phyloP scores from a whole-genome alignment of 352 stramenopile genomes.

The Phytophthora sansomeana region DNA sequence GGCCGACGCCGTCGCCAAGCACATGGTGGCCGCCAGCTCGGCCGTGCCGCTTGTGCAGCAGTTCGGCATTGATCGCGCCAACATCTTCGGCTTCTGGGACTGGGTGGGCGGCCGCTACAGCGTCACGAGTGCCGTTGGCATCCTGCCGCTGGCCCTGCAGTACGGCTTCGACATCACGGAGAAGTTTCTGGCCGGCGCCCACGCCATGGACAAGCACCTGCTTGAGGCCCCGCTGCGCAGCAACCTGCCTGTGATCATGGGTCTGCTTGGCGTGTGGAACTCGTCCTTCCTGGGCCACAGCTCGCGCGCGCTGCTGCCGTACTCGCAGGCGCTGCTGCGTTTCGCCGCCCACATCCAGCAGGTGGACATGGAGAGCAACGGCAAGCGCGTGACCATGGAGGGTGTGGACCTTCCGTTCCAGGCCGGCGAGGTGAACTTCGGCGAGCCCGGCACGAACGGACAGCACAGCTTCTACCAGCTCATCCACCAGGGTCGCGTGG shows the following conservation, averaged over 20 bases:
- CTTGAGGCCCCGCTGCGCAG: conserved; percentile 91
- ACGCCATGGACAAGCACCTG: conserved; percentile 98
- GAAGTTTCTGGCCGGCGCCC: conserved; percentile 95
- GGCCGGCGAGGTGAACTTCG: conserved; percentile 97
- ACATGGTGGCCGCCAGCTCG: conserved; percentile 94
- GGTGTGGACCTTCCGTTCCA: conserved; percentile 94
- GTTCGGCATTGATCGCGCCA: conserved; percentile 95
- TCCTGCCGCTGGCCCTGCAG: conserved; percentile 96
- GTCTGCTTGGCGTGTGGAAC: conserved; percentile 98
- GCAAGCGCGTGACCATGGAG: conserved; percentile 97
- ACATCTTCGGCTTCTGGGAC: conserved; percentile 99
- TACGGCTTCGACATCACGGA: conserved; percentile 95
- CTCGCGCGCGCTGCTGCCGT: conserved; percentile 92
- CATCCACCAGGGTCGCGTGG: conserved; percentile 97
- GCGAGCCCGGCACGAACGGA: conserved; percentile 97
- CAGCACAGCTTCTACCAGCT: conserved; percentile 99
- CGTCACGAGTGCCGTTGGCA: conserved; percentile 97
- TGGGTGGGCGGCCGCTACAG: conserved; percentile 98
- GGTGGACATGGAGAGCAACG: conserved; percentile 99
- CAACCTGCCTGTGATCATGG: conserved; percentile 98
- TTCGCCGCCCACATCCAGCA: conserved; percentile 99
- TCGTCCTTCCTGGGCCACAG: conserved; percentile 97
- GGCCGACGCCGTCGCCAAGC: conserved; percentile 92
- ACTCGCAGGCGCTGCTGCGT: conserved; percentile 94
- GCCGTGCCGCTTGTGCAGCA: conserved; percentile 83